Conservation (phyloP, 306 rosid genomes). For the Casuarina equisetifolia region DNA sequence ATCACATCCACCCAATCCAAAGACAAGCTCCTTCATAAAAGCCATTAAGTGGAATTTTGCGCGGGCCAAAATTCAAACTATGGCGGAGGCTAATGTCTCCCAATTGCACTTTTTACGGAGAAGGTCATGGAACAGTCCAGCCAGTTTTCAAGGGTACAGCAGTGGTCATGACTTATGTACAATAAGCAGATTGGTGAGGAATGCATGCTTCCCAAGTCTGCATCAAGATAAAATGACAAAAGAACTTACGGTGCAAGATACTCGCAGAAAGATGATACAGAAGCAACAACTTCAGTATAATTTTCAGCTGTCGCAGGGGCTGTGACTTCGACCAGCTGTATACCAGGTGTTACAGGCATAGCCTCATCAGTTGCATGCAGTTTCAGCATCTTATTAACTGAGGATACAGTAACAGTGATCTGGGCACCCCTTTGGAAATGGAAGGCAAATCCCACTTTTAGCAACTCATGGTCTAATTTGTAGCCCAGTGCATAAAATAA, state of each 20-base stretch:
- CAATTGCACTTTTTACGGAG: background rate
- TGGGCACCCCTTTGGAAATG: constrained; percentile 70
- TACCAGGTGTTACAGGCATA: constrained; percentile 85
- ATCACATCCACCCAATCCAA: background rate
- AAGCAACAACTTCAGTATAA: constrained; percentile 68
- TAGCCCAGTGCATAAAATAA: constrained; percentile 81
- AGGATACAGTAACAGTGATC: constrained; percentile 74
- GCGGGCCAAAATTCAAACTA: background rate
- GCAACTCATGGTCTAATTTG: constrained; percentile 84
- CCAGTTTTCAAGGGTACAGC: background rate
- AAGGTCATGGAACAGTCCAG: constrained; percentile 2
- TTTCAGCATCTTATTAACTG: constrained; percentile 87
- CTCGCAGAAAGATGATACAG: constrained; percentile 85
- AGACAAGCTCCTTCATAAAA: background rate
- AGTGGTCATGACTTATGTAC: background rate
- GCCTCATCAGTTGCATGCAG: constrained; percentile 89
- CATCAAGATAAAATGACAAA: constrained; percentile 1
- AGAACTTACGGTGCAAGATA: constrained; percentile 93
- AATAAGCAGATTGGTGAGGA: background rate
- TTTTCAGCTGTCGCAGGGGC: constrained; percentile 87
- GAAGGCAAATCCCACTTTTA: constrained; percentile 84
- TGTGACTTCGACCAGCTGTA: constrained; percentile 93
- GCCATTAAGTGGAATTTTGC: background rate
- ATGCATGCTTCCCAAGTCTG: background rate
- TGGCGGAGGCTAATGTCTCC: background rate